Percentiles rank a stretch among this genome's conserved stretches.
Conservation (phyloP, 1,284 basidiomycete species). For the Pascua sp. region DNA sequence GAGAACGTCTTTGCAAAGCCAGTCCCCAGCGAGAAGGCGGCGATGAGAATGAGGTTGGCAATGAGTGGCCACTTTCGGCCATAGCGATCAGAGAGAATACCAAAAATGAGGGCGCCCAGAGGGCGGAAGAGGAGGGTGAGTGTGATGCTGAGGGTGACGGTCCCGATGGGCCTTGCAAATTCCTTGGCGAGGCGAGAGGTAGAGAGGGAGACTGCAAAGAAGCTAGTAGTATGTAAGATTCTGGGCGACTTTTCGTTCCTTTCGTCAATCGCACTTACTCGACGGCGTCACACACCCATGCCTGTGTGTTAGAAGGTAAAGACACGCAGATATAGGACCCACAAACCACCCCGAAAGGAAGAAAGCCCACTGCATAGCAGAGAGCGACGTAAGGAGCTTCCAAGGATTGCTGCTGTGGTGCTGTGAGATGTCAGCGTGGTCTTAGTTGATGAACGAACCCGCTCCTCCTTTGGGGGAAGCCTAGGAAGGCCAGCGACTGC, state of each 20-base stretch:
- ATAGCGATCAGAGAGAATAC: conserved; percentile 71
- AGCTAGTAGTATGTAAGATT: conserved; percentile 55
- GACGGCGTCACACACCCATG: conserved; percentile 21
- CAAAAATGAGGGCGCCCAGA: conserved; percentile 78
- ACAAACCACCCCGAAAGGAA: conserved; percentile 51
- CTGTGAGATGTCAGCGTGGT: no score
- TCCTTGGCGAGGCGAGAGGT: conserved; percentile 55
- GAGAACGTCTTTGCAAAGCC: conserved; percentile 52
- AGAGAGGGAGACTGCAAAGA: conserved; percentile 74
- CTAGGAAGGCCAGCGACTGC: no score
- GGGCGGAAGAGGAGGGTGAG: conserved; percentile 88
- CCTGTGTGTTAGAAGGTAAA: conserved; percentile 1
- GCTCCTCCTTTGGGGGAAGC: no score
- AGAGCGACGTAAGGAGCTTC: neutral
- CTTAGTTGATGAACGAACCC: no score
- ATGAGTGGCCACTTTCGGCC: conserved; percentile 92
- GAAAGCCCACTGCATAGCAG: conserved; percentile 49
- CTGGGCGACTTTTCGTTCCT: neutral
- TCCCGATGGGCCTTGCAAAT: conserved; percentile 25
- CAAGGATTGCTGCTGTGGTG: no score
- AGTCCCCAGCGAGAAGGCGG: conserved; percentile 69
- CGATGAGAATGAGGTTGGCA: conserved; percentile 66
- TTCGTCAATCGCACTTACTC: neutral
- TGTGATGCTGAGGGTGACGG: conserved; percentile 72
- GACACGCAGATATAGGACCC: neutral